Evolutionary conservation across 257 asterid genomes (phyloP), one percentile per base, ranked within the genome.

Genomic region (Orobanche coerulescens): DNA sequence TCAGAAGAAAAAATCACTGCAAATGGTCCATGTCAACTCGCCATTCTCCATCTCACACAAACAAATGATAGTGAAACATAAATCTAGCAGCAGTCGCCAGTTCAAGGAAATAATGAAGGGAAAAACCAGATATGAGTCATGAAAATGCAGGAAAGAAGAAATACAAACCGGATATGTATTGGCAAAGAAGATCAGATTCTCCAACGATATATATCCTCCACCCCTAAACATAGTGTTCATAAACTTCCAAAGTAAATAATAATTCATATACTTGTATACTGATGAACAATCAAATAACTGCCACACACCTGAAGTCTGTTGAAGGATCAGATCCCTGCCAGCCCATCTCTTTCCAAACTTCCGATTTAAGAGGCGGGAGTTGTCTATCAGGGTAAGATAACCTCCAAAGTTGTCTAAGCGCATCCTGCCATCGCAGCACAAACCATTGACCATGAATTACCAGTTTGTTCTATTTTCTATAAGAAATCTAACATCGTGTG

Each of bases 291-390:
- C n/a, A 62, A n/a, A 36, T 4, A 33, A 46, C 11, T 19, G 66
- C 58, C 42, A 54, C 66, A 62, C 62, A 90, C 97, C 97, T 91
- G 89, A 92, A 92, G 77, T 92, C 98, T 61, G 95, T 88, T 47
- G 97, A 86, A 65, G 98, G 98, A 69, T 92, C 98, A 55, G 87
- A 63, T 69, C 97, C 98, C 65, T 92, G 98, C 98, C 98, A 92
- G 6, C 98, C 98, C 98, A 92, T 92, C 16, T 92, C 98, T 80
- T 92, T 92, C 98, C 98, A 92, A 39, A 68, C 88, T 77, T 78
- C 97, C 22, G 98, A 92, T 67, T 88, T 88, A 61, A 88, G 93
- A 73, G 95, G 52, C 43, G 95, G 96, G 51, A 88, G 95, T 8
- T 66, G 79, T 49, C 90, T 74, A 58, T 84, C 87, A 23, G 95